Percentiles rank a stretch among this genome's conserved stretches.
These are phyloP conservation scores for Plantago coronopus DNA, from an alignment of 305 asterid species.

Conservation along the genomic window DNA sequence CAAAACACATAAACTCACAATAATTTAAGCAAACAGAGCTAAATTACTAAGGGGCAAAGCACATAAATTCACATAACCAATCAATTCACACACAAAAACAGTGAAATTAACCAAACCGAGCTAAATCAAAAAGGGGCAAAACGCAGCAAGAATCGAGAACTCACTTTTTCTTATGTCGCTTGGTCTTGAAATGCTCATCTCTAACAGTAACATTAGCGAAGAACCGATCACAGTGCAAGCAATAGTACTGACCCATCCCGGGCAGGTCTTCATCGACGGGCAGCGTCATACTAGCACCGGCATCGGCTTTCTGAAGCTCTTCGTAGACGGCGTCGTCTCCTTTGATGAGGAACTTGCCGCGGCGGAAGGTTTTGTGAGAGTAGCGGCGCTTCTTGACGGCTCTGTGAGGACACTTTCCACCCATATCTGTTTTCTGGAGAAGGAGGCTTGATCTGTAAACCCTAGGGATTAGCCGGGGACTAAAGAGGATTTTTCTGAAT, in stretches of 20 bases:
- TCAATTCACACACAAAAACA: too few species aligned
- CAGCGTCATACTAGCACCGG: conserved; percentile 30
- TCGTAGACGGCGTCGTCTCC: conserved; percentile 89
- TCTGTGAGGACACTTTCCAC: conserved; percentile 94
- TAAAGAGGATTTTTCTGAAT: too few species aligned
- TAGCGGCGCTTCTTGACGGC: conserved; percentile 78
- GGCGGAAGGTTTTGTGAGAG: conserved; percentile 66
- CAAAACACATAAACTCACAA: too few species aligned
- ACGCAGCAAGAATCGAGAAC: not conserved
- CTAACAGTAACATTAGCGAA: conserved; percentile 13
- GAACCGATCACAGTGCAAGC: conserved; percentile 88
- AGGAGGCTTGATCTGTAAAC: not conserved
- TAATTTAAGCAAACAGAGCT: too few species aligned
- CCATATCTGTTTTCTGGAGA: conserved; percentile 35
- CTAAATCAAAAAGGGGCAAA: not conserved
- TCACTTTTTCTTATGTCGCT: conserved; percentile 46
- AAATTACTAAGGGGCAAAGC: too few species aligned
- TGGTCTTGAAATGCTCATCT: conserved; percentile 17
- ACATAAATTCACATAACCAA: too few species aligned
- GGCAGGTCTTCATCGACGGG: conserved; percentile 93
- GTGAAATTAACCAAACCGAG: too few species aligned
- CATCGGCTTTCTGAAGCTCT: conserved; percentile 51
- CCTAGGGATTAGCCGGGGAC: too few species aligned
- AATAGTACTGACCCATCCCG: conserved; percentile 88
- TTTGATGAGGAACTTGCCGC: conserved; percentile 52